Percentiles rank a stretch among this genome's conserved stretches.
These are phyloP conservation scores for Teunomyces lycoperdinae DNA, from an alignment of 805 yeast genomes.

Conservation along the genomic window DNA sequence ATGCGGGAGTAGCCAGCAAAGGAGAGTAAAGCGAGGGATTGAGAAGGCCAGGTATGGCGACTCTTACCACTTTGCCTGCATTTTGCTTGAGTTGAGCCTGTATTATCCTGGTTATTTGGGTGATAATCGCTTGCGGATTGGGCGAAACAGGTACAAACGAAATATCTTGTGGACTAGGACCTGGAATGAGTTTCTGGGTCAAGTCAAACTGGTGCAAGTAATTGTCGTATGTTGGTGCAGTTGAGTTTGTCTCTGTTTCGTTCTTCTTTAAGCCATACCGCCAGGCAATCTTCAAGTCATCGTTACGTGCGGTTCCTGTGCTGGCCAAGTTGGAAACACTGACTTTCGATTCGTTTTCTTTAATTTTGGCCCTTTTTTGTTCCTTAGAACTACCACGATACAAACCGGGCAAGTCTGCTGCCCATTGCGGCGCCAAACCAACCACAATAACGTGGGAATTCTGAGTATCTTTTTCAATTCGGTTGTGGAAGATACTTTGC, in stretches of 20 bases:
- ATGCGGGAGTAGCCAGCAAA: constrained; percentile 39
- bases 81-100: constrained; percentile 35
- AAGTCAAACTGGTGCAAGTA: constrained; percentile 73
- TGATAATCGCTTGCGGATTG: constrained; percentile 18
- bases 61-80: constrained; percentile 51
- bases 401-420: constrained; percentile 70
- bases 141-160: constrained; percentile 46
- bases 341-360: constrained; percentile 56
- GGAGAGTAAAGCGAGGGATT: constrained; percentile 75
- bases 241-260: constrained; percentile 10
- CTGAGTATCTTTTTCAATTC: constrained; percentile 36
- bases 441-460: constrained; percentile 61
- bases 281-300: constrained; percentile 88
- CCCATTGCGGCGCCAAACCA: constrained; percentile 59
- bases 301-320: constrained; percentile 14
- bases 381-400: constrained; percentile 69
- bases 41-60: constrained; percentile 72
- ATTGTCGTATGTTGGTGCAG: constrained; percentile 40
- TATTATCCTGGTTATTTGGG: constrained; percentile 43
- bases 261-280: constrained; percentile 60
- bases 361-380: constrained; percentile 56
- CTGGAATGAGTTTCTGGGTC: constrained; percentile 66
- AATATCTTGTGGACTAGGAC: constrained; percentile 61
- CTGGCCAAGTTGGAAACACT: constrained; percentile 62
- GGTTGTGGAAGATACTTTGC: constrained; percentile 69